Conservation (phyloP, 106 monocot species). For the Phalaenopsis aphrodite region DNA sequence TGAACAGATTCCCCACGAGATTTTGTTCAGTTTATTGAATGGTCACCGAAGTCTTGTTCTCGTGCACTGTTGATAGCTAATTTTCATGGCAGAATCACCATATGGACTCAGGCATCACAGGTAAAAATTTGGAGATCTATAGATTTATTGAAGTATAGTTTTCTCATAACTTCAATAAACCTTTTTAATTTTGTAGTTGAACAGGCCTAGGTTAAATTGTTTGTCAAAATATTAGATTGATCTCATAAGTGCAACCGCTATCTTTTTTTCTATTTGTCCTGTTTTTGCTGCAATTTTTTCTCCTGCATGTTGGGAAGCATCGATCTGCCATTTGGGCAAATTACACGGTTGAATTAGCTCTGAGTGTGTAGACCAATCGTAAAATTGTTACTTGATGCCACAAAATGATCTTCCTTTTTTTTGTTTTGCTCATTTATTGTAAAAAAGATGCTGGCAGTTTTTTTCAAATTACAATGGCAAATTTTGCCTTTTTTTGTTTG, state of each 20-base stretch:
- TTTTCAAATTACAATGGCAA: background rate
- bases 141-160: background rate
- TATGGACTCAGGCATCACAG: slow-evolving; percentile 93
- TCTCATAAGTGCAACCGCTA: background rate
- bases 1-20: slow-evolving; percentile 96
- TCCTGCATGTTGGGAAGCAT: background rate
- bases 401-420: background rate
- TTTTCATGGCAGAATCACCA: slow-evolving; percentile 86
- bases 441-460: background rate
- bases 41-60: slow-evolving; percentile 96
- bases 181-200: background rate
- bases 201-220: background rate
- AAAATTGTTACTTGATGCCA: background rate
- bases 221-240: background rate
- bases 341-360: background rate
- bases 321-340: background rate
- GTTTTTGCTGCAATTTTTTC: background rate
- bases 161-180: background rate
- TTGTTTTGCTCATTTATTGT: background rate
- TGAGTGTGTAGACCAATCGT: background rate
- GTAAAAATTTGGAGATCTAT: slow-evolving; percentile 20
- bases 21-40: slow-evolving; percentile 97
- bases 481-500: background rate
- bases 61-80: slow-evolving; percentile 90
- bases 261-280: background rate